Evolutionary conservation across 495 filamentous ascomycete species (phyloP), one percentile per base, ranked within the genome.

Genomic region (Daldinia decipiens): DNA sequence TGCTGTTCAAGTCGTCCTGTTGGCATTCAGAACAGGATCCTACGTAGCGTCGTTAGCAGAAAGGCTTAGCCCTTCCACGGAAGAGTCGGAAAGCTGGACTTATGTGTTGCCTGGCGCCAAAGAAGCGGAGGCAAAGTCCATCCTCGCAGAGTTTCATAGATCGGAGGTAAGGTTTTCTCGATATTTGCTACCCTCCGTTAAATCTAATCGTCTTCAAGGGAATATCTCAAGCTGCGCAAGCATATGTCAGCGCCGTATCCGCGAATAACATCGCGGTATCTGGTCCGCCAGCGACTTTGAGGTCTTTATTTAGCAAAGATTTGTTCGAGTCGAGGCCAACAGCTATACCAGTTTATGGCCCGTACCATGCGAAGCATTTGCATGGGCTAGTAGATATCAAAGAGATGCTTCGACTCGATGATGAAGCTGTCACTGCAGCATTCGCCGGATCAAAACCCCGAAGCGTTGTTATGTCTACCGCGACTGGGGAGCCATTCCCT

Each of bases 281-380:
- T 71, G 93, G 90, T n/a, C 91, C 93, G 2, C 93, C 93, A 3
- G 76, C 79, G 3, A 87, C 87, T 0, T 82, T 93, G 13, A 81
- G 84, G 45, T 73, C 82, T 1, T 82, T 95, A 26, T 85, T 90
- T 68, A 79, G 85, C 31, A 80, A 79, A n/a, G 78, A 81, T 17
- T 69, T 84, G 9, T 79, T 91, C 29, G 82, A 84, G 57, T 77
- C 84, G 56, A 89, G 89, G 71, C 85, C 85, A 1, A 83, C 86
- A 5, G 84, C 84, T n/a, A 87, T 91, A 47, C 88, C 91, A 0
- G 87, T 96, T 21, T 89, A 91, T 69, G 93, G 90, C 0, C 91
- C 93, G 1, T 96, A 93, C 72, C 93, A 97, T 79, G 92, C 93
- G 12, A 71, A 84, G 1, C 92, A 96, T 77, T 79, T 96, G 8